Base-by-base conservation (phyloP, 345 rosid genomes). In the Cardamine chenopodiifolia region DNA sequence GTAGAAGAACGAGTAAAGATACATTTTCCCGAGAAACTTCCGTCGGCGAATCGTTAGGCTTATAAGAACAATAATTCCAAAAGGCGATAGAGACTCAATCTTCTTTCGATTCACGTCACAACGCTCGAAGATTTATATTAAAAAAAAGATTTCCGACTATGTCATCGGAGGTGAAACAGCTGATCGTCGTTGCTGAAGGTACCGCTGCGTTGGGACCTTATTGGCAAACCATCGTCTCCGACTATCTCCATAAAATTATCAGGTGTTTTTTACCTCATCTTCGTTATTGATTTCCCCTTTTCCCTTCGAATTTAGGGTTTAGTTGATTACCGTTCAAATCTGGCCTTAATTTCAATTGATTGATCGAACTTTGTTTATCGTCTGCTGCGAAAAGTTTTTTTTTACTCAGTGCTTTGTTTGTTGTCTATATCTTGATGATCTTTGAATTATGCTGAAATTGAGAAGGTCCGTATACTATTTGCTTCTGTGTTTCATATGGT, bases 161-260 rank as follows among this genome's bases (percentile, higher is more conserved):
- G 75, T 61, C 62, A 29, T 87, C 89, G 92, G 84, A 90, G 78
- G 87, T 86, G 83, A 92, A 81, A 53, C 93, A 92, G 84, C 83
- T 92, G 78, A 90, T 90, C 85, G 88, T 95, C 47, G 97, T 86
- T 64, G 84, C 91, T 12, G 99, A 95, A 86, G 91, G 92, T 40
- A 92, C 97, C 5, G 97, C 97, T 0, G 96, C 97, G 42, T 77
- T 95, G 86, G 99, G 97, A 10, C 93, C 96, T 32, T 86, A 81
- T 84, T 95, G 99, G 97, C 78, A 82, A 1, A 74, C 84, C 65
- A 73, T 95, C 20, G 70, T 90, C 56, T 85, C 90, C 45, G 97
- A 95, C 79, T 95, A 95, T 77, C 88, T 95, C 40, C 92, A 90
- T 18, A 95, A 95, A 83, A 95, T 92, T 12, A 84, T 95, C 82